phyloP scores from a whole-genome alignment of 73 alveolate genomes.

The Stentor coeruleus region DNA sequence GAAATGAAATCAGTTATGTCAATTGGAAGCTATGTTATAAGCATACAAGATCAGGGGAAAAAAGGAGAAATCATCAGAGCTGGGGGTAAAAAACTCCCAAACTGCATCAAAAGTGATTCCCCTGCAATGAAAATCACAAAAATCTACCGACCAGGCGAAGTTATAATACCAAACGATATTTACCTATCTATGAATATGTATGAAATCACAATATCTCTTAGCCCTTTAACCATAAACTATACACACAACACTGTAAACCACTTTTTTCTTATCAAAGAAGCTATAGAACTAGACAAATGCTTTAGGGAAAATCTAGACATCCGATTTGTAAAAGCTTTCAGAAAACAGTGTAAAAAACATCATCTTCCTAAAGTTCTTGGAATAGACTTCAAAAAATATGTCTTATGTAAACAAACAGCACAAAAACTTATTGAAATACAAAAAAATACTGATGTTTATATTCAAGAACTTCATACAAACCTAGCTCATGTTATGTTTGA shows the following conservation, averaged over 20 bases:
- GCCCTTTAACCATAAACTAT: not conserved
- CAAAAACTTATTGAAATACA: not conserved
- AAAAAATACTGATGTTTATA: not conserved
- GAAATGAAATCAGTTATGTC: not conserved
- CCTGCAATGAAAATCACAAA: not conserved
- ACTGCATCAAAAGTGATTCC: too few species aligned
- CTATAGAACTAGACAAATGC: not conserved
- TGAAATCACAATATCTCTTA: not conserved
- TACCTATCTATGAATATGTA: not conserved
- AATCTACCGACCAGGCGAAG: conserved; percentile 1
- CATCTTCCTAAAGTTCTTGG: not conserved
- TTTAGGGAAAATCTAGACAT: not conserved
- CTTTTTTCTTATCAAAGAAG: not conserved
- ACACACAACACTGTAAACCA: not conserved
- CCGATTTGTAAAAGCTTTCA: not conserved
- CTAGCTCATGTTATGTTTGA: not conserved
- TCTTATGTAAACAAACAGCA: not conserved
- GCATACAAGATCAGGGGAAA: not conserved
- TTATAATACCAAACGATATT: not conserved
- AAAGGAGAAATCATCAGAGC: not conserved
- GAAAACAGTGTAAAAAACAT: not conserved
- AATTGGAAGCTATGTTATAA: too few species aligned
- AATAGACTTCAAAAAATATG: not conserved
- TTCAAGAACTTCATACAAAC: not conserved
- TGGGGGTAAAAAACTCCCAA: not conserved